Percentiles rank a stretch among this genome's conserved stretches.
phyloP scores from a whole-genome alignment of 805 yeast genomes.

The Sugiyamaella americana region DNA sequence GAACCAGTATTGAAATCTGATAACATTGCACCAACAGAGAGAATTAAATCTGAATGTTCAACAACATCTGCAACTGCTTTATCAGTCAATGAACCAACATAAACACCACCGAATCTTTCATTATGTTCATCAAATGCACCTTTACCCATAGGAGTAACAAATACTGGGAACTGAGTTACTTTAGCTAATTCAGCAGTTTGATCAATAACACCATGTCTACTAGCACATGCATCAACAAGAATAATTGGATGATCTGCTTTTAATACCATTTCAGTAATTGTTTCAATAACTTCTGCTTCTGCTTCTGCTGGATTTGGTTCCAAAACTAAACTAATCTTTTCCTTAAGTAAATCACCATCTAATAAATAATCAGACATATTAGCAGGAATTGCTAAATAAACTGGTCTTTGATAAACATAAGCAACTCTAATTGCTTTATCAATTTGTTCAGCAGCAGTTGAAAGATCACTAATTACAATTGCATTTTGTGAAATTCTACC shows the following conservation, averaged over 20 bases:
- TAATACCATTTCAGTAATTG: constrained; percentile 46
- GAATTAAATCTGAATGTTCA: constrained; percentile 65
- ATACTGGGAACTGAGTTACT: constrained; percentile 71
- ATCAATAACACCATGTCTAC: constrained; percentile 63
- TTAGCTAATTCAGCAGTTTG: constrained; percentile 60
- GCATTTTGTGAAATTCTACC: constrained; percentile 63
- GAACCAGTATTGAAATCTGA: constrained; percentile 92
- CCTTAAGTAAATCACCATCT: constrained; percentile 44
- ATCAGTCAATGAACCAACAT: constrained; percentile 72
- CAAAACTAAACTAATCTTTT: constrained; percentile 58
- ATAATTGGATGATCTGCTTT: constrained; percentile 65
- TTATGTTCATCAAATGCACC: constrained; percentile 67
- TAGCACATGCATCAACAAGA: constrained; percentile 82
- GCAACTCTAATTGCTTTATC: constrained; percentile 73
- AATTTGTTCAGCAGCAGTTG: constrained; percentile 61
- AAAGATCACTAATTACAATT: constrained; percentile 56
- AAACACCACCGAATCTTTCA: constrained; percentile 76
- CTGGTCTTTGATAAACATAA: constrained; percentile 68
- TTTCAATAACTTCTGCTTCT: constrained; percentile 56
- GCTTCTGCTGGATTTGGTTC: constrained; percentile 54
- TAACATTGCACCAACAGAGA: constrained; percentile 75
- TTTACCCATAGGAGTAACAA: constrained; percentile 88
- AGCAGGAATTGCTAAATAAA: constrained; percentile 76
- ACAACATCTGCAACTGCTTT: constrained; percentile 69
- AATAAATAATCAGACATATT: constrained; percentile 58